Percentiles rank a stretch among this genome's conserved stretches.
These are phyloP conservation scores for Tolypocladium ophioglossoides DNA, from an alignment of 2,329 filamentous ascomycete species.

Conservation along the genomic window DNA sequence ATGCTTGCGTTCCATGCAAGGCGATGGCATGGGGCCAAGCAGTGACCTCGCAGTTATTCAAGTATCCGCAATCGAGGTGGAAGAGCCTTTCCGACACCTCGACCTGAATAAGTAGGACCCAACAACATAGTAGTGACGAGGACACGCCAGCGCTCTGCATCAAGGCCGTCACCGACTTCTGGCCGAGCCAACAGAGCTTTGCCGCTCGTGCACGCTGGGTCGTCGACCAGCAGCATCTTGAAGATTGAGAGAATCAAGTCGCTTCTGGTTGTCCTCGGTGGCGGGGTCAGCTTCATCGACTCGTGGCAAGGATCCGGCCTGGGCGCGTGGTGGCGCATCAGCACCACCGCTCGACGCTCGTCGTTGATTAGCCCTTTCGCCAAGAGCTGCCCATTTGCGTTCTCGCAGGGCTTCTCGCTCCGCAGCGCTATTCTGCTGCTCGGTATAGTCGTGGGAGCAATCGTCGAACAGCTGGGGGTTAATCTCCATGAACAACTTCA, in stretches of 20 bases:
- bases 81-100: not conserved
- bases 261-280: constrained; percentile 74
- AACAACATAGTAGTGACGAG: not conserved
- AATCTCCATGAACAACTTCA: constrained; percentile 99
- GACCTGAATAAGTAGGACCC: too few relatives aligned
- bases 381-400: constrained; percentile 79
- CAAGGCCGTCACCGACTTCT: constrained; percentile 34
- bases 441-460: constrained; percentile 95
- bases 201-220: constrained; percentile 44
- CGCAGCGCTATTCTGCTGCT: constrained; percentile 87
- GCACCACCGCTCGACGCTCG: constrained; percentile 31
- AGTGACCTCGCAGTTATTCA: not conserved
- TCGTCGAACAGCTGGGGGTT: constrained; percentile 98
- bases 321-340: constrained; percentile 22
- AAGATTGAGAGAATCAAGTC: constrained; percentile 80
- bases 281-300: constrained; percentile 70
- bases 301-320: constrained; percentile 32
- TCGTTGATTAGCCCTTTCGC: constrained; percentile 66
- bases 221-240: constrained; percentile 64
- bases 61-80: not conserved
- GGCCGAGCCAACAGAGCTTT: constrained; percentile 46
- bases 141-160: not conserved
- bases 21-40: not conserved
- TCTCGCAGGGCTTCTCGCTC: constrained; percentile 72
- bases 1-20: not conserved